Evolutionary conservation across 208 protist species (phyloP).

Genomic region (Acanthamoeba healyi): DNA sequence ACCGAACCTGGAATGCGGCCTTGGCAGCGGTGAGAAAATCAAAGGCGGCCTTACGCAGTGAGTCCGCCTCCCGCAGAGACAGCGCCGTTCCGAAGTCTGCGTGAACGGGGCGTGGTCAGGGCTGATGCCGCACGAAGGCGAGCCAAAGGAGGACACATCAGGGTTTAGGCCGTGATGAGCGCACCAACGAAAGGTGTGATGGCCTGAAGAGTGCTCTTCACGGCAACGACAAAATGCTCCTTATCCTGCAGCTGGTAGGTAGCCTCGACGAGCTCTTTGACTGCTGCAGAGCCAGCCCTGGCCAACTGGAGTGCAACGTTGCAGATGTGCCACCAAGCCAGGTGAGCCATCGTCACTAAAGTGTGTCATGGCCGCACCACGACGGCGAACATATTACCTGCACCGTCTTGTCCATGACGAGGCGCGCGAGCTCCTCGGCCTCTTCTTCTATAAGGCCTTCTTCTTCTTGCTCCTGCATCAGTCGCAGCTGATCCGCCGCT

Average conservation of each 20-base stretch:
- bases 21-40: conserved; percentile 41
- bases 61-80: not conserved
- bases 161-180: not conserved
- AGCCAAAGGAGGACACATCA: not conserved
- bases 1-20: not conserved
- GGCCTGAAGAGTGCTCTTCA: conserved; percentile 17
- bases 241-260: conserved; percentile 42
- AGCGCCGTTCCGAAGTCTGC: conserved; percentile 26
- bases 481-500: not conserved
- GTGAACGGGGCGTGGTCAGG: not conserved
- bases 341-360: no score
- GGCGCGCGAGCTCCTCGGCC: conserved; percentile 26
- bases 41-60: conserved; percentile 6
- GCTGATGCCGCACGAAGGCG: no score
- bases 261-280: conserved; percentile 52
- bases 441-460: conserved; percentile 13
- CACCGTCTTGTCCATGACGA: conserved; percentile 27
- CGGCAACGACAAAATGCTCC: not conserved
- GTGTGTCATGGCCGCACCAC: no score
- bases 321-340: no score
- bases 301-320: not conserved
- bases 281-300: not conserved
- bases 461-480: conserved; percentile 58
- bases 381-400: no score
- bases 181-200: conserved; percentile 12